These are phyloP conservation scores for Aspergillus haitiensis DNA, from an alignment of 495 filamentous ascomycete genomes.

Conservation along the genomic window DNA sequence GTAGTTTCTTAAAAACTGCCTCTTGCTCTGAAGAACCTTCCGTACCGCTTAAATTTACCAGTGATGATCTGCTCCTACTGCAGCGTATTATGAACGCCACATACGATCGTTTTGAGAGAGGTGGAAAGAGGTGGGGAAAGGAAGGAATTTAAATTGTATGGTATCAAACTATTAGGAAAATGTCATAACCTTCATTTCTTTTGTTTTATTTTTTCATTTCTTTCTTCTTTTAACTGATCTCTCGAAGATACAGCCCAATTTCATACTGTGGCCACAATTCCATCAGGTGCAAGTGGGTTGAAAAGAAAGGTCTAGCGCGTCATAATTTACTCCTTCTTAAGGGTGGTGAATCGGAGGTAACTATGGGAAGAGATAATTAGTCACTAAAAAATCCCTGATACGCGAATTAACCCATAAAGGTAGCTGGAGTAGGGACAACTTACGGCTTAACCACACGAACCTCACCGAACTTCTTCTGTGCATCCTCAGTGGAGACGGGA, in stretches of 20 bases:
- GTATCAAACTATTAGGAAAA: conserved; percentile 27
- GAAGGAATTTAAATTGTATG: conserved; percentile 13
- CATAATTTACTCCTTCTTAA: conserved; percentile 38
- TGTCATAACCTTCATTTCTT: conserved; percentile 19
- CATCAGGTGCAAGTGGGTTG: conserved; percentile 12
- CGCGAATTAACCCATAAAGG: neutral
- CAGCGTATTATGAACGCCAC: no score
- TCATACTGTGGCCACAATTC: conserved; percentile 12
- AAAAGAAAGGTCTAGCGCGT: conserved; percentile 5
- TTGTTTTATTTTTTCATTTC: neutral
- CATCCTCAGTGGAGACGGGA: conserved; percentile 78
- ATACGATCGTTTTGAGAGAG: no score
- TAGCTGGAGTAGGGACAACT: conserved; percentile 17
- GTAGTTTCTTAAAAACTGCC: no score
- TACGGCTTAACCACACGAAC: conserved; percentile 96
- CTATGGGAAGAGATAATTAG: conserved; percentile 27
- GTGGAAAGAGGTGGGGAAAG: neutral
- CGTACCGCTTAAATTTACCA: no score
- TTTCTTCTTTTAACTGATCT: conserved; percentile 12
- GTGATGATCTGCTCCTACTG: no score
- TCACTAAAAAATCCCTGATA: neutral
- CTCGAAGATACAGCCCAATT: conserved; percentile 15
- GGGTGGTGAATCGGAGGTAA: conserved; percentile 51
- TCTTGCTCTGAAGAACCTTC: no score
- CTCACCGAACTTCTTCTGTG: conserved; percentile 86